A percentile compares a stretch with the other conserved stretches of the same genome.
Conservation (phyloP, 768 basidiomycete genomes). For the button mushroom (Agaricus bisporus) region DNA sequence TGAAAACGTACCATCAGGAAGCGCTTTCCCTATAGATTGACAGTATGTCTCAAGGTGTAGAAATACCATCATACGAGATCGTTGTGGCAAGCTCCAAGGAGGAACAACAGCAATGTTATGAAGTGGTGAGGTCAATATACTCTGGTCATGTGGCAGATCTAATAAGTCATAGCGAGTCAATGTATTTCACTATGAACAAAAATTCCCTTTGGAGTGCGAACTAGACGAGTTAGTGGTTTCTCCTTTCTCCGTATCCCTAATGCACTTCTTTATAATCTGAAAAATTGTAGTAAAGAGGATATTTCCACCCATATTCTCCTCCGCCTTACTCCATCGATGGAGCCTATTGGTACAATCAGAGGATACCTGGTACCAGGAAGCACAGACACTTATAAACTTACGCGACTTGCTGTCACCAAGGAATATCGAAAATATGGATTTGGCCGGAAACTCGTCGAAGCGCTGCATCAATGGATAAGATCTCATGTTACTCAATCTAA, state of each 20-base stretch:
- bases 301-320: conserved; percentile 67
- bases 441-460: conserved; percentile 59
- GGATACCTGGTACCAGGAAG: conserved; percentile 28
- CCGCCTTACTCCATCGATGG: conserved; percentile 52
- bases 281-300: conserved; percentile 47
- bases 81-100: conserved; percentile 37
- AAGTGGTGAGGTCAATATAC: conserved; percentile 32
- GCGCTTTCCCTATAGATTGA: neutral
- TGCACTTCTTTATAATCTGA: neutral
- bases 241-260: conserved; percentile 3
- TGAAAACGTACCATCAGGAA: neutral
- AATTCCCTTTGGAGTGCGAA: conserved; percentile 69
- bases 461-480: conserved; percentile 54
- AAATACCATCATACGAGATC: conserved; percentile 49
- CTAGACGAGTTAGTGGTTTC: conserved; percentile 55
- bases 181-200: conserved; percentile 63
- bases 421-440: conserved; percentile 58
- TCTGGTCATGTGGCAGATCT: neutral
- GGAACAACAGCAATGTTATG: conserved; percentile 62
- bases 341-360: conserved; percentile 70
- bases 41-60: neutral
- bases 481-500: conserved; percentile 29
- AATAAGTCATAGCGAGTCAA: conserved; percentile 30
- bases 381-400: conserved; percentile 60
- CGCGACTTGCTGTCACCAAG: conserved; percentile 62